These are phyloP conservation scores for Alternaria viburni DNA, from an alignment of 2,329 filamentous ascomycete species.

Conservation along the genomic window DNA sequence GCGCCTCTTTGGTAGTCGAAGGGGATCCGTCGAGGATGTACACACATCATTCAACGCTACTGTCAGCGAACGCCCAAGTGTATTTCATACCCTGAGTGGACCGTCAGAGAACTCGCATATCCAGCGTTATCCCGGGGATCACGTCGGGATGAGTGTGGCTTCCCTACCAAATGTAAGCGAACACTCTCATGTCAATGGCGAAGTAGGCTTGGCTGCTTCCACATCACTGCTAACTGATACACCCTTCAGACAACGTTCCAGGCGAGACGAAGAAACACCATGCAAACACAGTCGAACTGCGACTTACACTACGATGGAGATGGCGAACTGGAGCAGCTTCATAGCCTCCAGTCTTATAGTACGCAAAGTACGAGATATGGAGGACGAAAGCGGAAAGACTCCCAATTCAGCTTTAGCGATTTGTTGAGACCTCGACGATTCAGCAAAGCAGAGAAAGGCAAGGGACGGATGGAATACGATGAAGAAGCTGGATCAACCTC, in stretches of 20 bases:
- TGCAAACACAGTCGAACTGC: not conserved
- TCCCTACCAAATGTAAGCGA: conserved; percentile 10
- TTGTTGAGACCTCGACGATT: not conserved
- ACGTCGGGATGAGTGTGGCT: not conserved
- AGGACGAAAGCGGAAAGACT: conserved; percentile 8
- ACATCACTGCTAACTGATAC: conserved; percentile 11
- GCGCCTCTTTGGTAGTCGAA: conserved; percentile 6
- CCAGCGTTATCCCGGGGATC: not conserved
- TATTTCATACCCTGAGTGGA: not conserved
- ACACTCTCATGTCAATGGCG: conserved; percentile 3
- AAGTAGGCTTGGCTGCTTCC: conserved; percentile 9
- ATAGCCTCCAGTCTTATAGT: not conserved
- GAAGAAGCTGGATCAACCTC: not conserved
- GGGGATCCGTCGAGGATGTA: conserved; percentile 1
- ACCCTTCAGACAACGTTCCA: conserved; percentile 6
- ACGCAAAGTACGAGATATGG: not conserved
- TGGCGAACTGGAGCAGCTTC: not conserved
- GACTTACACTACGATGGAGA: not conserved
- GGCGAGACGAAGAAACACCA: not conserved
- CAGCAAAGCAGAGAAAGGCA: conserved; percentile 11
- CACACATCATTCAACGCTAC: not conserved
- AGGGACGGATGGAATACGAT: not conserved
- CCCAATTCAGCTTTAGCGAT: not conserved
- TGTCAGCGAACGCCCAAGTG: not conserved
- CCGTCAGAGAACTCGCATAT: not conserved